phyloP scores from a whole-genome alignment of 345 rosid genomes.

The Eucalyptus globulus region DNA sequence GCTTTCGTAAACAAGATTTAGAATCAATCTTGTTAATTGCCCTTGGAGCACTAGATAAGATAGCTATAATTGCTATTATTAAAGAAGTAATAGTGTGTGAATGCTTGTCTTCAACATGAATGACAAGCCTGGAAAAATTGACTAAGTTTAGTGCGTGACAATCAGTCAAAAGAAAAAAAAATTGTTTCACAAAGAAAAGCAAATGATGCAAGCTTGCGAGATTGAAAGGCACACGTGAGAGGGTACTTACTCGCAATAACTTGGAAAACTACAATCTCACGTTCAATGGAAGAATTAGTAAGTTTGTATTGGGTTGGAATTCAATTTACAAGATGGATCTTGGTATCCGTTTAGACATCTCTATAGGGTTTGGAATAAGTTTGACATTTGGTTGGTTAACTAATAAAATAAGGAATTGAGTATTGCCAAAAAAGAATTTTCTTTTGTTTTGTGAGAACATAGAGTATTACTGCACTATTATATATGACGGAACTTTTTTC shows the following conservation, averaged over 20 bases:
- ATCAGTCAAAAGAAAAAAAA: neutral
- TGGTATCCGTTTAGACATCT: neutral
- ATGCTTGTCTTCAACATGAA: neutral
- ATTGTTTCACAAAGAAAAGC: neutral
- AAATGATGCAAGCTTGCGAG: neutral
- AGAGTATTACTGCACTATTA: no score
- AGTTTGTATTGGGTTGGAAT: neutral
- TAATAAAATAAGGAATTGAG: neutral
- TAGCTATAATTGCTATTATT: neutral
- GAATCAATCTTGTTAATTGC: neutral
- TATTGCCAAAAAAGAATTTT: rapidly evolving
- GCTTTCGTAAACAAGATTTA: neutral
- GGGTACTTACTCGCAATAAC: neutral
- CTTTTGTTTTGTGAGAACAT: neutral
- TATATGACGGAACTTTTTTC: neutral
- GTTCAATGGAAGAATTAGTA: neutral
- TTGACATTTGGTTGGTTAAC: neutral
- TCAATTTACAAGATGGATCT: neutral
- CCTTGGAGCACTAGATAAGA: neutral
- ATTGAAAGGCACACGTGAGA: neutral
- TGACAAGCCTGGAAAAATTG: neutral
- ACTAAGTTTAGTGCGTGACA: neutral
- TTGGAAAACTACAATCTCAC: neutral
- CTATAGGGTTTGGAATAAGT: neutral
- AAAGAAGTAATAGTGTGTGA: neutral